Percentiles rank a stretch among this genome's conserved stretches.
Conservation (phyloP, 768 basidiomycete genomes). For the Crassisporium funariophilum region DNA sequence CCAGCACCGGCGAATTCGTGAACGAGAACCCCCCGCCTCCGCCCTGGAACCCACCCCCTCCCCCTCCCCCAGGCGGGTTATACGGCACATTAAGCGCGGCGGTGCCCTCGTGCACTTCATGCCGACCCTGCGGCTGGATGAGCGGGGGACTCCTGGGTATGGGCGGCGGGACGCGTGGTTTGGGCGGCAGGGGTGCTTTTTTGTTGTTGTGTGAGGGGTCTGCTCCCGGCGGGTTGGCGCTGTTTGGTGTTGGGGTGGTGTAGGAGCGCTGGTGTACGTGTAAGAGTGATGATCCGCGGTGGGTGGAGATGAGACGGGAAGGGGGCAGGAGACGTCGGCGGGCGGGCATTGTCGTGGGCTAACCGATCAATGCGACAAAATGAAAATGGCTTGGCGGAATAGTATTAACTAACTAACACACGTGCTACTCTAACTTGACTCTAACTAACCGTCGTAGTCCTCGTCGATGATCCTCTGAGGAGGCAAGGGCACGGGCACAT, state of each 20-base stretch:
- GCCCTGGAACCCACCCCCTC: slow-evolving; percentile 28
- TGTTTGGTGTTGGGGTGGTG: slow-evolving; percentile 11
- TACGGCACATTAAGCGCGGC: slow-evolving; percentile 39
- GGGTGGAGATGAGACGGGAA: too few species aligned
- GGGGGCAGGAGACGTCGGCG: too few species aligned
- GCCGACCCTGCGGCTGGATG: slow-evolving; percentile 28
- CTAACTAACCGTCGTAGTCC: too few species aligned
- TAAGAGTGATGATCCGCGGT: too few species aligned
- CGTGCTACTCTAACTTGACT: too few species aligned
- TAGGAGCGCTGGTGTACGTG: slow-evolving; percentile 17
- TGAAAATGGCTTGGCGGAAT: too few species aligned
- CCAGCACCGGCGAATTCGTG: slow-evolving; percentile 46
- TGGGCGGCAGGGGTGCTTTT: slow-evolving; percentile 10
- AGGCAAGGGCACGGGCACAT: too few species aligned
- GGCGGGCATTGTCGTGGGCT: too few species aligned
- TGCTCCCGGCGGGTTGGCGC: slow-evolving; percentile 3
- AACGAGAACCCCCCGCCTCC: slow-evolving; percentile 38
- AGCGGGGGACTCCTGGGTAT: slow-evolving; percentile 9
- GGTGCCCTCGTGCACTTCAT: slow-evolving; percentile 47
- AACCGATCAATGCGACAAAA: too few species aligned
- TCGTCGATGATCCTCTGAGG: too few species aligned
- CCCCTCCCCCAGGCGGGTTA: slow-evolving; percentile 45
- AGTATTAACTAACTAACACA: too few species aligned
- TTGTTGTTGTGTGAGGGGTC: slow-evolving; percentile 7
- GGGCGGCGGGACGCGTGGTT: neutral